A percentile compares a stretch with the other conserved stretches of the same genome.
Evolutionary conservation across 768 basidiomycete species (phyloP).

Genomic region (Solioccasus polychromus): DNA sequence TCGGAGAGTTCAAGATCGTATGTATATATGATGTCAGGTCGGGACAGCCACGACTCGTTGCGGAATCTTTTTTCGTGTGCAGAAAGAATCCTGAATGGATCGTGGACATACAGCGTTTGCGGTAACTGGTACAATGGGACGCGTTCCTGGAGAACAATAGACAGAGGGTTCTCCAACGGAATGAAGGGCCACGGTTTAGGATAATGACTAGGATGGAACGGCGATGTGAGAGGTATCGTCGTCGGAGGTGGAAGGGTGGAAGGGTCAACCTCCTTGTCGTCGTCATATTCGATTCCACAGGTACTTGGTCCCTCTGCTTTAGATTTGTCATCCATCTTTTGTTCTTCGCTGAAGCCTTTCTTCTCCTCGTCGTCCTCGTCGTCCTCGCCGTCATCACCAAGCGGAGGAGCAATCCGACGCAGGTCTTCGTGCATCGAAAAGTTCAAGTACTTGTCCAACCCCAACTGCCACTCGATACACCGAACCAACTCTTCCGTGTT

Average conservation of each 20-base stretch:
- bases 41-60: constrained; percentile 27
- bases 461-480: not conserved
- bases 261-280: not conserved
- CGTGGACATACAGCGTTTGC: constrained; percentile 41
- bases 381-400: not conserved
- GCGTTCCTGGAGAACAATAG: constrained; percentile 31
- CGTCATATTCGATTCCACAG: not conserved
- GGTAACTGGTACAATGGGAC: constrained; percentile 38
- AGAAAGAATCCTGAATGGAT: constrained; percentile 37
- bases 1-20: constrained; percentile 28
- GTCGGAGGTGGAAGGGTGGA: not conserved
- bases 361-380: not conserved
- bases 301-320: too few relatives aligned
- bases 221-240: constrained; percentile 15
- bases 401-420: not conserved
- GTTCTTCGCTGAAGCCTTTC: too few relatives aligned
- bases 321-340: too few relatives aligned
- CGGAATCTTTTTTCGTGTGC: constrained; percentile 1
- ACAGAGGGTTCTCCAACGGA: constrained; percentile 31
- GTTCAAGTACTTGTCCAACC: not conserved
- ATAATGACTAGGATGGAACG: constrained; percentile 36
- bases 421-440: constrained; percentile 4
- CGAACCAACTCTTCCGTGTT: constrained; percentile 17
- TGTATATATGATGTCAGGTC: constrained; percentile 28
- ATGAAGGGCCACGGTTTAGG: constrained; percentile 40